phyloP scores from a whole-genome alignment of 345 rosid genomes.

The Syzygium oleosum region DNA sequence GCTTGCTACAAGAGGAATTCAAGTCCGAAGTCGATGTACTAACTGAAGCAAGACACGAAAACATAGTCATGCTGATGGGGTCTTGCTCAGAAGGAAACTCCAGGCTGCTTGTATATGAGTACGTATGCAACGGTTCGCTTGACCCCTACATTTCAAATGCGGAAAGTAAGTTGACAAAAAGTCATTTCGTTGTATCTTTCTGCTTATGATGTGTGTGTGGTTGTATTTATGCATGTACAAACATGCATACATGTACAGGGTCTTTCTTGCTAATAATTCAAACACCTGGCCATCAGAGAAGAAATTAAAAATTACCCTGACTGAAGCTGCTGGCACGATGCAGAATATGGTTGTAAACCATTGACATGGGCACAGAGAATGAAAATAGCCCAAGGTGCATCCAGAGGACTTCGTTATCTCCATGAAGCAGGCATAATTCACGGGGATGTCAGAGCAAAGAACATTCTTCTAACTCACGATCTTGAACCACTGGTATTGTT shows the following conservation, averaged over 20 bases:
- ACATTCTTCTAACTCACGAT: slow-evolving; percentile 26
- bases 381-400: slow-evolving; percentile 20
- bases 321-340: slow-evolving; percentile 3
- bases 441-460: slow-evolving; percentile 15
- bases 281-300: background rate
- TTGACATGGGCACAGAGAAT: slow-evolving; percentile 26
- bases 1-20: slow-evolving; percentile 4
- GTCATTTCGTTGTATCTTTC: background rate
- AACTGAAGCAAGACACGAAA: slow-evolving; percentile 15
- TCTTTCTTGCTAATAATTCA: background rate
- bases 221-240: background rate
- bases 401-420: slow-evolving; percentile 27
- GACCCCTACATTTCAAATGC: slow-evolving; percentile 21
- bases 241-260: background rate
- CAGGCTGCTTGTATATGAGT: slow-evolving; percentile 25
- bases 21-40: slow-evolving; percentile 7
- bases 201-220: background rate
- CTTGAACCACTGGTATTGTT: slow-evolving; percentile 23
- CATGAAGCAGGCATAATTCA: slow-evolving; percentile 28
- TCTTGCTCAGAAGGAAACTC: slow-evolving; percentile 19
- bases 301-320: background rate
- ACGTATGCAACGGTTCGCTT: slow-evolving; percentile 21
- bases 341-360: slow-evolving; percentile 15
- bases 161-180: background rate
- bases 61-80: slow-evolving; percentile 24